Evolutionary conservation across 2,329 filamentous ascomycete genomes (phyloP), one percentile per base, ranked within the genome.

Genomic region (Aspergillus clavatus): DNA sequence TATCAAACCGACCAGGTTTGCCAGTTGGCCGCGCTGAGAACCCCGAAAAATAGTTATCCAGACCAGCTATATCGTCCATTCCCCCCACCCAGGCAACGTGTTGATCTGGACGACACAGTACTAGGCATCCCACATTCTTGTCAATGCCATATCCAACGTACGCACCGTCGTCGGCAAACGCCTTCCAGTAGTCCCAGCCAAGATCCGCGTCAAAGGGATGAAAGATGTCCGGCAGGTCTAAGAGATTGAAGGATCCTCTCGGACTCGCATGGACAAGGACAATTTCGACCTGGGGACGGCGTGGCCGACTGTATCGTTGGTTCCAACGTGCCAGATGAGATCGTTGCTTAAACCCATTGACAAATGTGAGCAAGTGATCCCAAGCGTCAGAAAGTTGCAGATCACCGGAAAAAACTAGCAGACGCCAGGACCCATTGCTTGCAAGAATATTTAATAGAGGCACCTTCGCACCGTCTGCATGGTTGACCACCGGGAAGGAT

Each of bases 81-180:
- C 16, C 21, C 18, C 51, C 54, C 3, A 54, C 27, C 48, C 46
- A 55, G 3, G 46, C 54, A 3, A 56, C 48, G 38, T 54, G 52
- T 18, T 58, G 55, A 40, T 59, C 57, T n/a, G 55, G 57, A 5
- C 57, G 54, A 21, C 47, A 48, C 4, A 58, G 42, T 1, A 56
- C 36, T 3, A 56, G 6, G 43, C 51, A 50, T 2, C 55, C 54
- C 4, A 12, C 29, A 5, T 35, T 10, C n/a, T 37, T 29, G 14
- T 44, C 38, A 12, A 58, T 52, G 1, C 55, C 51, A 18, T 53
- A 56, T 7, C 28, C 21, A 6, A 28, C 18, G 35, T 57, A 53
- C 0, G 38, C 28, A 1, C 21, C 14, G 18, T 53, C 44, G 27
- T 57, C 52, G 1, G 51, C 41, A 22, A 58, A 58, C 1, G 50